phyloP scores from a whole-genome alignment of 495 filamentous ascomycete genomes.

The Gamarada debralockiae region DNA sequence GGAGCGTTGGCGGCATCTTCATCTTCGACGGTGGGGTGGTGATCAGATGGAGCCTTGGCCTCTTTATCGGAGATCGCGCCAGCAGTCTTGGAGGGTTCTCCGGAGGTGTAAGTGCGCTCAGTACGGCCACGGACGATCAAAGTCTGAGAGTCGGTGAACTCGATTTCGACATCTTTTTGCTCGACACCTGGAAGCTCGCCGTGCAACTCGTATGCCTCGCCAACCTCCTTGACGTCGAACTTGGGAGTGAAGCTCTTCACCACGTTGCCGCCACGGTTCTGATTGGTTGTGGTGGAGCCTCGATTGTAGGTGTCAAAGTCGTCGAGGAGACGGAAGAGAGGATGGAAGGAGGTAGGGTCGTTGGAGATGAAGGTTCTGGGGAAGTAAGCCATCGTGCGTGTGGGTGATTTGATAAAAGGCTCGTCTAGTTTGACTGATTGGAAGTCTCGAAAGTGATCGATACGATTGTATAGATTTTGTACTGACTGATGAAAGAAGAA shows the following conservation, averaged over 20 bases:
- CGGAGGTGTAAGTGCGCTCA: constrained; percentile 51
- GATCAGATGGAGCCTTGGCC: constrained; percentile 31
- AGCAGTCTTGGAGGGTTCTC: constrained; percentile 24
- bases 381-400: constrained; percentile 63
- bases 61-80: constrained; percentile 31
- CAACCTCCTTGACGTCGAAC: constrained; percentile 77
- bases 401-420: constrained; percentile 3
- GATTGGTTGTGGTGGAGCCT: constrained; percentile 17
- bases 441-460: constrained; percentile 19
- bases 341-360: constrained; percentile 42
- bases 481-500: constrained; percentile 19
- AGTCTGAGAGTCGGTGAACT: constrained; percentile 78
- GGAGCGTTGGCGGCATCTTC: constrained; percentile 24
- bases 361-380: constrained; percentile 44
- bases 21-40: constrained; percentile 66
- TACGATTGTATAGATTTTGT: constrained; percentile 23
- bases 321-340: constrained; percentile 74
- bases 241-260: constrained; percentile 58
- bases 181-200: constrained; percentile 85
- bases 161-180: constrained; percentile 72
- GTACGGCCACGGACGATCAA: constrained; percentile 67
- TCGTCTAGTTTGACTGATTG: constrained; percentile 13
- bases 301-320: constrained; percentile 61
- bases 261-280: constrained; percentile 13
- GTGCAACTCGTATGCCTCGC: constrained; percentile 70